Conservation (phyloP, 2,329 filamentous ascomycete genomes). For the Clonostachys solani region DNA sequence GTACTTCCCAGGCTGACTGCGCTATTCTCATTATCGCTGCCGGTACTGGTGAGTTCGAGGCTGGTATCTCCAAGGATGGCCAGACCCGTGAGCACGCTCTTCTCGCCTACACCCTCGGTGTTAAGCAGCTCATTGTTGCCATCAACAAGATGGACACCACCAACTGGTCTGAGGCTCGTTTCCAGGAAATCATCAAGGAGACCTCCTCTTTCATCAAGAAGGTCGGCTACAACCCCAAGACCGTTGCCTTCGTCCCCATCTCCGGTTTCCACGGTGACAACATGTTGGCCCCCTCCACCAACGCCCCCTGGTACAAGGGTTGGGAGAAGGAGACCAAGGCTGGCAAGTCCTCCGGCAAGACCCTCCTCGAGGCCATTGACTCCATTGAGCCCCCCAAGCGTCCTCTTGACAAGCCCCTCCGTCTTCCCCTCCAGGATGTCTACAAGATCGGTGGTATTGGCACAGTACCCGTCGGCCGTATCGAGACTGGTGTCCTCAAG, state of each 20-base stretch:
- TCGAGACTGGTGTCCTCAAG: constrained; percentile 98
- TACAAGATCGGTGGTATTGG: constrained; percentile 99
- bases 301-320: constrained; percentile 99
- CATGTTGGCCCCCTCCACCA: constrained; percentile 87
- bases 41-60: constrained; percentile 99
- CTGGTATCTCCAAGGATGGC: constrained; percentile 99
- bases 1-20: constrained; percentile 99
- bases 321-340: constrained; percentile 97
- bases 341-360: constrained; percentile 87
- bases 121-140: constrained; percentile 99
- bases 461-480: constrained; percentile 99
- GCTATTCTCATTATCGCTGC: constrained; percentile 99
- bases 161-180: constrained; percentile 96
- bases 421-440: constrained; percentile 99
- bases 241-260: constrained; percentile 98
- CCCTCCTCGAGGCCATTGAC: constrained; percentile 98
- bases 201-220: constrained; percentile 99
- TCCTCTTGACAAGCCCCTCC: constrained; percentile 98
- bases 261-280: constrained; percentile 99
- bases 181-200: constrained; percentile 99
- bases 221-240: constrained; percentile 99
- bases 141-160: constrained; percentile 99
- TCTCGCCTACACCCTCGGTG: constrained; percentile 99
- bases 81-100: constrained; percentile 99
- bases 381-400: constrained; percentile 88